Percentiles rank a stretch among this genome's conserved stretches.
These are phyloP conservation scores for Bryum argenteum DNA, from an alignment of 225 moss, liverwort and hornwort genomes.

Conservation along the genomic window DNA sequence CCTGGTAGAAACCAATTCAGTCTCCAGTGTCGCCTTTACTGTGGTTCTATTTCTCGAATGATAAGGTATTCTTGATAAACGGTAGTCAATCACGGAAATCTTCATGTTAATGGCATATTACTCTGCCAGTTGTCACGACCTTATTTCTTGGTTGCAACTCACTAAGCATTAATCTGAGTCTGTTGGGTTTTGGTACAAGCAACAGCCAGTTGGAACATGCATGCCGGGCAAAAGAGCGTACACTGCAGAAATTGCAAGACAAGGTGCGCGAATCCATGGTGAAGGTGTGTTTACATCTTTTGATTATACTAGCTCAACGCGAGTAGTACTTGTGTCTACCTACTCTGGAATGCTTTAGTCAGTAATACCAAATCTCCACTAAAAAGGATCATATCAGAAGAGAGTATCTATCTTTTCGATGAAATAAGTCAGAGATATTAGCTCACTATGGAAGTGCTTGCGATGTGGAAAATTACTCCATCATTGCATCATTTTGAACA, in stretches of 20 bases:
- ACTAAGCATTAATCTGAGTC: conserved; percentile 29
- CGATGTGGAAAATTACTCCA: neutral
- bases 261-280: conserved; percentile 77
- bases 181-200: conserved; percentile 38
- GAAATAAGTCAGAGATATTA: conserved; percentile 21
- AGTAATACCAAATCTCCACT: conserved; percentile 29
- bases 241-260: conserved; percentile 91
- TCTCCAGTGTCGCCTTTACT: conserved; percentile 12
- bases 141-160: conserved; percentile 28
- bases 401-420: conserved; percentile 17
- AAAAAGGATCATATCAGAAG: conserved; percentile 14
- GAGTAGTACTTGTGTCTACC: conserved; percentile 32
- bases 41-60: conserved; percentile 14
- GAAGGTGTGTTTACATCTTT: conserved; percentile 67
- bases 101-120: conserved; percentile 13
- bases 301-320: conserved; percentile 31
- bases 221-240: conserved; percentile 89
- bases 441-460: neutral
- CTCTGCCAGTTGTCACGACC: conserved; percentile 21
- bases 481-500: neutral
- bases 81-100: neutral
- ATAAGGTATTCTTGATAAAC: conserved; percentile 7
- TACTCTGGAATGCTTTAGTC: conserved; percentile 30
- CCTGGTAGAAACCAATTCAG: conserved; percentile 15
- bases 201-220: conserved; percentile 90